Evolutionary conservation across 2,329 filamentous ascomycete genomes (phyloP), one percentile per base, ranked within the genome.

Genomic region (Dothideomycetes sp.): DNA sequence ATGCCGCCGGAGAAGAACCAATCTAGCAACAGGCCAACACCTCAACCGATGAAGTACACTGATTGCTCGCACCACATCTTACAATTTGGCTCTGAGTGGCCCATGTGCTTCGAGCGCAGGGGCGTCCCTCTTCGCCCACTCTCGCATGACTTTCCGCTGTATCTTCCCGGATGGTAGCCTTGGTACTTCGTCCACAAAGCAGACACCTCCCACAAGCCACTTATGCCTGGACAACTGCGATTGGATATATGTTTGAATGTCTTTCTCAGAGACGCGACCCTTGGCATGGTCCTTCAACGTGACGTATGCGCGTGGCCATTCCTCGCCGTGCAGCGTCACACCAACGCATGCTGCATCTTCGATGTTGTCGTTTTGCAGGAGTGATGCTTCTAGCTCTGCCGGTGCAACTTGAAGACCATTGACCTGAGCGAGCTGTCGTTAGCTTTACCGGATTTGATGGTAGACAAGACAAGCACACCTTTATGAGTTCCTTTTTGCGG

Each of bases 111-210:
- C 47, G 40, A 63, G 49, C 31, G 46, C 53, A 37, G 57, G 48
- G 2, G 65, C 66, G 53, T 76, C 72, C 42, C 59, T 58, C 57
- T 72, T 74, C 7, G 72, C 66, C 70, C 70, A 75, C 34, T 74
- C 69, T 47, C 67, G 66, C 59, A 77, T 60, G 5, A 68, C 52
- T 48, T 74, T 74, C 36, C 71, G 75, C 36, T 75, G 62, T 36
- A 77, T 75, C 61, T 77, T 77, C 8, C 73, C 73, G 43, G 67
- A 72, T n/a, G 68, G 64, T 31, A 74, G 54, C 52, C 73, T 75
- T 1, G 73, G 73, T 40, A 77, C 66, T 45, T 69, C 68, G 37
- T 74, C 66, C 5, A 76, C 63, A 43, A 76, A 75, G 12, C 64
- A 57, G 15, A 75, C 62, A 14, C 60, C 61, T n/a, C 61, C 62